Base-by-base conservation (phyloP, 1,284 basidiomycete species). In the Porogramme epimiltina region DNA sequence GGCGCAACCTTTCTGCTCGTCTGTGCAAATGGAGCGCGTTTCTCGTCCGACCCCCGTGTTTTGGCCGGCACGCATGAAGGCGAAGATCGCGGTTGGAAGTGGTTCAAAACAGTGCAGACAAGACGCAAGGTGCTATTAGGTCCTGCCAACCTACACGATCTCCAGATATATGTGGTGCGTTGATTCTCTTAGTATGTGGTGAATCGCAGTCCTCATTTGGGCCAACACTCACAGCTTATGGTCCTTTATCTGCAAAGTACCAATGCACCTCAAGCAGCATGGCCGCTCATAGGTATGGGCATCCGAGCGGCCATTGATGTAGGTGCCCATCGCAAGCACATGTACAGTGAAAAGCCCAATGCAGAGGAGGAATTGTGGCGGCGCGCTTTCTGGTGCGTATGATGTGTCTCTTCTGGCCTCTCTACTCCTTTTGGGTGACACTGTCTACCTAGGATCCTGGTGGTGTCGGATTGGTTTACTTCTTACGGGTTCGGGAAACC, bases 401-500 rank as follows among this genome's bases (percentile, higher is more conserved):
- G 28, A 10, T 13, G 6, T 31, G 8, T 31, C 13, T 2, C 6
- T 3, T 26, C 4, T 1, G 22, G 4, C 3, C 20, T 2, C n/a
- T 3, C 34, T 37, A 6, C 8, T 6, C 28, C 34, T 37, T 37
- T 16, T 37, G 34, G n/a, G n/a, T n/a, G n/a, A n/a, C n/a, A n/a
- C 34, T 31, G 28, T 31, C 28, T n/a, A n/a, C n/a, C 11, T 31
- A 85, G 85, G 85, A 73, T 81, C 6, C 72, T 89, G 0, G 75
- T 88, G 1, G 70, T 73, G 23, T 67, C 84, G 53, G 88, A 90
- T 62, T 75, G 89, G 37, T 66, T 76, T 49, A 74, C 81, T 42
- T 88, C 89, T 57, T 78, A 85, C 3, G 79, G 79, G 0, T 74
- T 95, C 15, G 93, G 93, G 10, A 74, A 92, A 20, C 89, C 91